A percentile compares a stretch with the other conserved stretches of the same genome.
These are phyloP conservation scores for Zygoascus biomembranicola DNA, from an alignment of 805 yeast genomes.

Conservation along the genomic window DNA sequence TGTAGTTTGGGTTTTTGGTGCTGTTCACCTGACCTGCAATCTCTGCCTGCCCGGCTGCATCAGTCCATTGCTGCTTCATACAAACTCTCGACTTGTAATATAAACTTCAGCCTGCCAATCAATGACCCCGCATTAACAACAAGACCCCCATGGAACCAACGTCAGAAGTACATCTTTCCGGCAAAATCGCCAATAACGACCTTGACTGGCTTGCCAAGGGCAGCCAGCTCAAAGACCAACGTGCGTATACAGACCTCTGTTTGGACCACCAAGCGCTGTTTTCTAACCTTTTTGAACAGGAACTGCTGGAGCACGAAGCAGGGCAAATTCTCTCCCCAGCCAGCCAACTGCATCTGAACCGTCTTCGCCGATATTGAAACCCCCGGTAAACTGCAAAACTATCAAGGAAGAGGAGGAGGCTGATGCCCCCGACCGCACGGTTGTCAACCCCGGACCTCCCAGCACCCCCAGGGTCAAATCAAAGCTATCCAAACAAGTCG, in stretches of 20 bases:
- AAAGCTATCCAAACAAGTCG: background rate
- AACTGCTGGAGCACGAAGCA: background rate
- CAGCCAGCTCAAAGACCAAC: background rate
- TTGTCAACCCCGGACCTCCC: background rate
- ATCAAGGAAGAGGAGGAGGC: background rate
- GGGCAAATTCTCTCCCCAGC: background rate
- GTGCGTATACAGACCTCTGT: background rate
- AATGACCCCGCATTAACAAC: background rate
- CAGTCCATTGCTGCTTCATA: background rate
- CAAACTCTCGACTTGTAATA: background rate
- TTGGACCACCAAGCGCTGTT: background rate
- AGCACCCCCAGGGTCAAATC: background rate
- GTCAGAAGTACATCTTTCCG: background rate
- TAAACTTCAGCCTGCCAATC: background rate
- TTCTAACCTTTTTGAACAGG: background rate
- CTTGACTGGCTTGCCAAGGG: slow-evolving; percentile 2
- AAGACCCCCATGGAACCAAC: background rate
- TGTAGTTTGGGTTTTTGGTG: too few species aligned
- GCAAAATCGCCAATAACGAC: background rate
- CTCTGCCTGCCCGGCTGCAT: background rate
- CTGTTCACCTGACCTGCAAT: background rate
- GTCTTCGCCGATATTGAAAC: too few species aligned
- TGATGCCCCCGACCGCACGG: background rate
- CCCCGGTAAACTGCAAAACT: background rate
- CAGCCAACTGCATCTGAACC: background rate